These are phyloP conservation scores for Plasmopara muralis DNA, from an alignment of 352 stramenopile genomes.

Conservation along the genomic window DNA sequence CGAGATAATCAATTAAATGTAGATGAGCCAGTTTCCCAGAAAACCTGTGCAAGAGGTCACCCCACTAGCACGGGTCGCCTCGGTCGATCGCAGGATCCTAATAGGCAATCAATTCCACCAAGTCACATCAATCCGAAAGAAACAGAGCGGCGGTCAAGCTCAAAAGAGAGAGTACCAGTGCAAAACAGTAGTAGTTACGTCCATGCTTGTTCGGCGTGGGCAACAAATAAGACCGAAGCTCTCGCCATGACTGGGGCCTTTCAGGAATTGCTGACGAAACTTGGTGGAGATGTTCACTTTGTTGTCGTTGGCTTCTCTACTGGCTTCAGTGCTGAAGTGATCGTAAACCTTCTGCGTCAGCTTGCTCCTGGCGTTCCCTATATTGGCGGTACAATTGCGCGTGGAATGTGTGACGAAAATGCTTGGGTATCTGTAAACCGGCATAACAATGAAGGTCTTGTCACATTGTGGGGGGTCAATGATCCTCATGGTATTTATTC, in stretches of 20 bases:
- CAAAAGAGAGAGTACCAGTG: constrained; percentile 44
- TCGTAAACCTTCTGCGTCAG: constrained; percentile 67
- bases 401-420: constrained; percentile 82
- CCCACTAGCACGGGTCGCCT: constrained; percentile 13
- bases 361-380: constrained; percentile 74
- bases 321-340: constrained; percentile 65
- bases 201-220: constrained; percentile 62
- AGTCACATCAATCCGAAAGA: constrained; percentile 33
- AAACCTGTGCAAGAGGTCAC: constrained; percentile 16
- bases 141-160: constrained; percentile 32
- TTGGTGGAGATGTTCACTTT: constrained; percentile 74
- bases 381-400: constrained; percentile 77
- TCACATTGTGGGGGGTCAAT: constrained; percentile 83
- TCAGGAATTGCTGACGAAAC: constrained; percentile 73
- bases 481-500: constrained; percentile 78
- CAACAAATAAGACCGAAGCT: constrained; percentile 64
- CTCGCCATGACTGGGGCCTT: constrained; percentile 72
- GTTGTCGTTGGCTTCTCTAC: constrained; percentile 82
- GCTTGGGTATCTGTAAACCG: constrained; percentile 85
- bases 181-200: constrained; percentile 57
- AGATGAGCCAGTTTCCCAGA: constrained; percentile 7
- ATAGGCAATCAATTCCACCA: constrained; percentile 17
- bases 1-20: constrained; percentile 12
- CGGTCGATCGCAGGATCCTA: constrained; percentile 18
- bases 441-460: constrained; percentile 73